Evolutionary conservation across 805 yeast species (phyloP).

Genomic region (Yarrowia deformans): DNA sequence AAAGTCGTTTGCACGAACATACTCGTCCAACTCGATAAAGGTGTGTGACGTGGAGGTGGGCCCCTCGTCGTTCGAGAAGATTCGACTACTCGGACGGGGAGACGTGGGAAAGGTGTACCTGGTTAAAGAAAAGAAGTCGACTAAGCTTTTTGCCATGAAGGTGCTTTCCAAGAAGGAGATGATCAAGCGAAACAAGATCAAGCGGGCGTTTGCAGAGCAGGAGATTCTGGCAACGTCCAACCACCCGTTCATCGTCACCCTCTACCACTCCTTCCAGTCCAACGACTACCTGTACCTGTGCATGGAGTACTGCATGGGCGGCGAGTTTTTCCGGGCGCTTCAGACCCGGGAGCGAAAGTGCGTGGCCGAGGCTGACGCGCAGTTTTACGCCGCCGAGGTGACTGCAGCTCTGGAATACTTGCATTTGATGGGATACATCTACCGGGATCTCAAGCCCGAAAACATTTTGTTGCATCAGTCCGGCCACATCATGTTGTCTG

Average conservation of each 20-base stretch:
- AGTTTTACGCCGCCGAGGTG: constrained; percentile 95
- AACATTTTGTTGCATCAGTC: constrained; percentile 92
- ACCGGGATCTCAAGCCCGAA: constrained; percentile 96
- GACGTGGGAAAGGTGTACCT: constrained; percentile 97
- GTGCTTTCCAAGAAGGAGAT: constrained; percentile 88
- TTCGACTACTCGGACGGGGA: constrained; percentile 91
- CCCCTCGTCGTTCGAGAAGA: constrained; percentile 86
- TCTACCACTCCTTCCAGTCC: constrained; percentile 95
- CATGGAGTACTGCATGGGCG: constrained; percentile 99
- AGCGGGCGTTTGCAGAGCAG: constrained; percentile 94
- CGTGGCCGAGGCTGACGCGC: constrained; percentile 85
- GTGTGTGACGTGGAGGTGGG: constrained; percentile 80
- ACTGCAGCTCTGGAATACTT: constrained; percentile 95
- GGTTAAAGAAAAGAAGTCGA: constrained; percentile 80
- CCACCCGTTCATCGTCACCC: constrained; percentile 96
- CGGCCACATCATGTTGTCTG: constrained; percentile 97
- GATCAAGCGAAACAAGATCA: constrained; percentile 93
- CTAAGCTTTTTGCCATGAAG: constrained; percentile 89
- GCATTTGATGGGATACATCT: constrained; percentile 96
- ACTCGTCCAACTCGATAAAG: constrained; percentile 77
- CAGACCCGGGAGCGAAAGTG: constrained; percentile 90
- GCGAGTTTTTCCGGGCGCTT: constrained; percentile 94
- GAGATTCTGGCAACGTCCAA: constrained; percentile 93
- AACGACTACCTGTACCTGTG: constrained; percentile 90
- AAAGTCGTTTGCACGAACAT: constrained; percentile 63